Conservation (phyloP, 345 rosid species). For the Erucastrum elatum region DNA sequence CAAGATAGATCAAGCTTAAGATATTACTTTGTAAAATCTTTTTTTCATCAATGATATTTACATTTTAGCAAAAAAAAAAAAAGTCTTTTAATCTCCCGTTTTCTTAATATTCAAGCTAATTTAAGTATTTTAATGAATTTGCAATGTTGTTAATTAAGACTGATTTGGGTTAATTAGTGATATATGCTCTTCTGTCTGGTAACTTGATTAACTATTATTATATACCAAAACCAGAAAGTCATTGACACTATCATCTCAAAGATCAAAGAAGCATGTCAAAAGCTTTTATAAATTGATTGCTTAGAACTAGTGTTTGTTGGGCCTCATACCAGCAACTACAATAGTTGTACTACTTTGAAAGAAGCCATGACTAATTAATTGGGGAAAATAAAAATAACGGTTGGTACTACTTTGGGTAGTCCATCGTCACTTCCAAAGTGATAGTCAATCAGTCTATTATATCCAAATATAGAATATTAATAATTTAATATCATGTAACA, state of each 20-base stretch:
- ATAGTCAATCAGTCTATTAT: neutral
- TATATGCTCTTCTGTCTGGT: neutral
- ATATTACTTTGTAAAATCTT: too few species aligned
- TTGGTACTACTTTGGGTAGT: neutral
- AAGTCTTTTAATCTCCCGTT: constrained; percentile 57
- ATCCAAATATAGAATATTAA: neutral
- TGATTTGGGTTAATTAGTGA: neutral
- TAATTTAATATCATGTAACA: neutral
- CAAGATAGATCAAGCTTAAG: too few species aligned
- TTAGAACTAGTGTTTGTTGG: neutral
- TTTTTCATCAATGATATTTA: too few species aligned
- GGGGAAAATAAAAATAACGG: neutral
- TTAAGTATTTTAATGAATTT: neutral
- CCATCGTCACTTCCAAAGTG: neutral
- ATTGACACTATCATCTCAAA: neutral
- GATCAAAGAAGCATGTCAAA: neutral
- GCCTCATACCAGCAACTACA: neutral
- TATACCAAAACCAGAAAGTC: neutral
- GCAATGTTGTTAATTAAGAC: neutral
- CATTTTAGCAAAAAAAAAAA: too few species aligned
- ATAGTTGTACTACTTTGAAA: neutral
- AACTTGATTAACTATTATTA: neutral
- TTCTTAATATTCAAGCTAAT: constrained; percentile 21
- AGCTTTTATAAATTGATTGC: neutral
- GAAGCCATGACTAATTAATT: neutral